Evolutionary conservation across 345 rosid species (phyloP).

Genomic region (Viola odorata): DNA sequence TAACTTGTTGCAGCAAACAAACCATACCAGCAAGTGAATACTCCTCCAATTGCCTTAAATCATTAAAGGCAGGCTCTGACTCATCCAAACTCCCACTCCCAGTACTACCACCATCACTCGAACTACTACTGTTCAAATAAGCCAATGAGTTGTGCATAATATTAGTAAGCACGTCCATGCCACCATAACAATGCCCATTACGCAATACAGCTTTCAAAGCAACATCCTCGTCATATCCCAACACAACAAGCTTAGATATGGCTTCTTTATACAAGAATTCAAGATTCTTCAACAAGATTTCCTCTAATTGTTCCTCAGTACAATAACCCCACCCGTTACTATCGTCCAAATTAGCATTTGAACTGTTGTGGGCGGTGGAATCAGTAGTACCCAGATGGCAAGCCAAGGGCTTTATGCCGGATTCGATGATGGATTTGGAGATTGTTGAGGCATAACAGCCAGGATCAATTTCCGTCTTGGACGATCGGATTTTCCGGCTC

Average conservation of each 20-base stretch:
- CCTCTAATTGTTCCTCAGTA: slow-evolving; percentile 83
- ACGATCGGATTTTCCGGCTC: slow-evolving; percentile 36
- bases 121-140: slow-evolving; percentile 45
- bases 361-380: slow-evolving; percentile 28
- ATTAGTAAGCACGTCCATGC: slow-evolving; percentile 75
- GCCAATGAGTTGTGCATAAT: slow-evolving; percentile 68
- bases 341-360: slow-evolving; percentile 40
- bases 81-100: slow-evolving; percentile 41
- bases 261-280: slow-evolving; percentile 64
- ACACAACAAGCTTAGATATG: slow-evolving; percentile 51
- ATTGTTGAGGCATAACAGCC: background rate
- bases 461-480: background rate
- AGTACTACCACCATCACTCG: slow-evolving; percentile 22
- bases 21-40: slow-evolving; percentile 77
- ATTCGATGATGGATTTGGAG: slow-evolving; percentile 41
- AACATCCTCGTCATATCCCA: slow-evolving; percentile 70
- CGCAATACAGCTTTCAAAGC: slow-evolving; percentile 71
- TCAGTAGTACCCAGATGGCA: slow-evolving; percentile 40
- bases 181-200: slow-evolving; percentile 84
- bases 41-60: slow-evolving; percentile 74
- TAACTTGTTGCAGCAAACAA: slow-evolving; percentile 79
- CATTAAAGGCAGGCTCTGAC: slow-evolving; percentile 49
- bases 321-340: slow-evolving; percentile 69
- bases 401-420: slow-evolving; percentile 55
- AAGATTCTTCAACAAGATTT: slow-evolving; percentile 53